These are phyloP conservation scores for Fusarium neocosmosporiellum DNA, from an alignment of 2,329 filamentous ascomycete species.

Conservation along the genomic window DNA sequence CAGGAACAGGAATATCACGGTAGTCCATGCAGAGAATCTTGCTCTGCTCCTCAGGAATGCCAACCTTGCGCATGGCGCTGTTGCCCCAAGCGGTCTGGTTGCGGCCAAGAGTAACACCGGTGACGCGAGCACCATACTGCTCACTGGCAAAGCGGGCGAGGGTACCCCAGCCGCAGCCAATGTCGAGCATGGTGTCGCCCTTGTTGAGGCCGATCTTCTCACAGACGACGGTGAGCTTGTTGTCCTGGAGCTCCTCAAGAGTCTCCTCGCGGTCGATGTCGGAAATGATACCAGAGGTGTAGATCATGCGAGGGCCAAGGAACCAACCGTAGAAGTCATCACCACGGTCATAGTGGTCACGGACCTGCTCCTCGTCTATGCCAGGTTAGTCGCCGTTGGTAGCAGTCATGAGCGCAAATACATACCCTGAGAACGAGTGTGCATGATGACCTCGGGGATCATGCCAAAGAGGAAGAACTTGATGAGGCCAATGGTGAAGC, in stretches of 20 bases:
- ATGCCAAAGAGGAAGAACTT: constrained; percentile 89
- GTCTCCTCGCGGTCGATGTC: constrained; percentile 89
- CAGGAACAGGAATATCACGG: constrained; percentile 86
- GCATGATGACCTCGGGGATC: constrained; percentile 90
- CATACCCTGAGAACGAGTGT: constrained; percentile 83
- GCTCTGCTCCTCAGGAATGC: constrained; percentile 88
- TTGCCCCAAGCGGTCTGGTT: constrained; percentile 99
- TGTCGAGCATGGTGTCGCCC: constrained; percentile 88
- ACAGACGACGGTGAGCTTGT: constrained; percentile 94
- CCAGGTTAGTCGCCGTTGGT: constrained; percentile 17
- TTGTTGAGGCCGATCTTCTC: constrained; percentile 91
- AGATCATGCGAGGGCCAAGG: constrained; percentile 98
- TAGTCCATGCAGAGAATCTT: constrained; percentile 97
- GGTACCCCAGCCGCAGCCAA: constrained; percentile 98
- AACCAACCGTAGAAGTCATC: constrained; percentile 99
- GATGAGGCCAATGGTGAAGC: constrained; percentile 87
- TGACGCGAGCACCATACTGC: constrained; percentile 88
- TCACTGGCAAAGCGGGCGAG: constrained; percentile 92
- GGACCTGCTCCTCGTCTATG: constrained; percentile 89
- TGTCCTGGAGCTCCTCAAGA: constrained; percentile 96
- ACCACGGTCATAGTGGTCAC: constrained; percentile 96
- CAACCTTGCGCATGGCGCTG: constrained; percentile 82
- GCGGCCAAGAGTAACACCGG: constrained; percentile 91
- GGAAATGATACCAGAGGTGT: constrained; percentile 94
- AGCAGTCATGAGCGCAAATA: neutral